Evolutionary conservation across 371 early-diverging fungal genomes (phyloP).

Genomic region (Lichtheimia hyalospora): DNA sequence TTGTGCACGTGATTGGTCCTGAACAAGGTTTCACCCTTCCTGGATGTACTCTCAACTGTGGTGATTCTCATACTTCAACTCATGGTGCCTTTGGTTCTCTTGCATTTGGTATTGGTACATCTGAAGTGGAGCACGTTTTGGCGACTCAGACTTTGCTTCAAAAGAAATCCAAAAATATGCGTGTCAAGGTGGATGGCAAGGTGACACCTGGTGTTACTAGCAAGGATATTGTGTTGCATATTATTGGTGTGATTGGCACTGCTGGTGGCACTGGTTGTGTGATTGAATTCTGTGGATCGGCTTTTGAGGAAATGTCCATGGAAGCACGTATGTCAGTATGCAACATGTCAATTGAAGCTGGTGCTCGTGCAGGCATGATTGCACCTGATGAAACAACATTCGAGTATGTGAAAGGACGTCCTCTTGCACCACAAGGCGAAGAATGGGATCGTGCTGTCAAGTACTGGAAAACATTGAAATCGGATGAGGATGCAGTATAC

Average conservation of each 20-base stretch:
- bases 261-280: constrained; percentile 73
- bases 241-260: constrained; percentile 71
- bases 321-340: constrained; percentile 73
- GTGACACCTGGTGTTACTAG: constrained; percentile 56
- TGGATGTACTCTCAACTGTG: constrained; percentile 70
- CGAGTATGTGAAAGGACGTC: constrained; percentile 62
- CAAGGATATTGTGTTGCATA: constrained; percentile 69
- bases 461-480: constrained; percentile 61
- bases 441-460: constrained; percentile 65
- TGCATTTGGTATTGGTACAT: constrained; percentile 76
- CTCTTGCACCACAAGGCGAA: constrained; percentile 60
- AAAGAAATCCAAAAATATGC: constrained; percentile 72
- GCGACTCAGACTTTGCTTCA: constrained; percentile 71
- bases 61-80: constrained; percentile 74
- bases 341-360: constrained; percentile 77
- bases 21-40: constrained; percentile 77
- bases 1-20: constrained; percentile 77
- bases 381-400: constrained; percentile 71
- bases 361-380: constrained; percentile 75
- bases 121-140: constrained; percentile 74
- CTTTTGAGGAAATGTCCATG: constrained; percentile 51
- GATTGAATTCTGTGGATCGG: constrained; percentile 63
- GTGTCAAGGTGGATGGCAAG: constrained; percentile 55
- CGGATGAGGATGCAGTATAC: constrained; percentile 62
- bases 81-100: constrained; percentile 77